Base-by-base conservation (phyloP, 352 stramenopile species). In the Phytophthora cryptogea region DNA sequence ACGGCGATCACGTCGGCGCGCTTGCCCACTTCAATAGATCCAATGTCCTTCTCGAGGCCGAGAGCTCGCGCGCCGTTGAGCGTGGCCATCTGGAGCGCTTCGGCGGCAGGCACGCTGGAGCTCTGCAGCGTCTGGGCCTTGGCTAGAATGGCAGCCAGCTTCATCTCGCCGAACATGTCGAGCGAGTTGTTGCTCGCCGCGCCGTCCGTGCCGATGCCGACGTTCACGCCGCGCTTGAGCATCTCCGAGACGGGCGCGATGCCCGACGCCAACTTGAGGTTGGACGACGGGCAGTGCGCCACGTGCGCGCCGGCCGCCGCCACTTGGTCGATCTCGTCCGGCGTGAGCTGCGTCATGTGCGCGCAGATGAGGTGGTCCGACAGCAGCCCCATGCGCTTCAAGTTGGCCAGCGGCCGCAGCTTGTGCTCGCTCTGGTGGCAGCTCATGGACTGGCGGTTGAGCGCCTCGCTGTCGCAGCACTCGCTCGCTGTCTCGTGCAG, bases 81-180 rank as follows among this genome's bases (percentile, higher is more conserved):
- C 23, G 90, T 97, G 42, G 90, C 89, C 86, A 97, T 96, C 53
- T 86, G 69, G 30, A 97, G 64, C 17, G 81, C 85, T 35, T 68
- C 70, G 3, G 68, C 63, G 0, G 85, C 82, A 13, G 81, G 73
- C 31, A 92, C 74, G 46, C 68, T 83, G 32, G 71, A 89, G 58
- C 80, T 80, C 40, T 89, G 48, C 23, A 85, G 77, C 11, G 78
- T 79, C 50, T 90, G 71, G 16, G 63, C 82, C 76, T 96, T 96
- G 56, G 83, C 87, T 17, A 97, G 51, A n/a, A 96, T 76, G 4
- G 86, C 85, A 6, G 86, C 85, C 45, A 96, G 66, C 68, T 94
- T 95, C 81, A 95, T 94, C 70, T 97, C 89, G 9, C 60, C 72
- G 41, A 96, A 88, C 88, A 97, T 96, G 57, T 96, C 86, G 49